phyloP scores from a whole-genome alignment of 2,329 filamentous ascomycete genomes.

The Epichloe scottii region DNA sequence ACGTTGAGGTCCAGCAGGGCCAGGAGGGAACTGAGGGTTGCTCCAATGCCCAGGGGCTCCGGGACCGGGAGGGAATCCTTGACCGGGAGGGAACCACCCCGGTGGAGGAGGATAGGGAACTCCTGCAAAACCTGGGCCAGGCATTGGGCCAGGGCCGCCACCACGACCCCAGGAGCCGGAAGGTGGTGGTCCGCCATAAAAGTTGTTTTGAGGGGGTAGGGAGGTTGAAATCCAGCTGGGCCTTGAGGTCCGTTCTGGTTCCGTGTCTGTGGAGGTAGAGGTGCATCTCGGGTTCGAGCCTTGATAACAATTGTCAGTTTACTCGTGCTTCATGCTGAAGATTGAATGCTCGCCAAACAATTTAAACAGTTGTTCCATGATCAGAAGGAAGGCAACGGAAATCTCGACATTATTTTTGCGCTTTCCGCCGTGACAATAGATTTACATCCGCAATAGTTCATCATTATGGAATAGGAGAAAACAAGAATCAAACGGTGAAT shows the following conservation, averaged over 20 bases:
- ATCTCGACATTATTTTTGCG: constrained; percentile 94
- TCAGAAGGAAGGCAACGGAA: constrained; percentile 99
- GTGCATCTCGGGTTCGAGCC: constrained; percentile 28
- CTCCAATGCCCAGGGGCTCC: constrained; percentile 40
- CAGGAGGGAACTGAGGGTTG: constrained; percentile 49
- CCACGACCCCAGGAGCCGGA: constrained; percentile 44
- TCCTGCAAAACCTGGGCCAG: constrained; percentile 48
- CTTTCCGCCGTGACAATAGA: constrained; percentile 65
- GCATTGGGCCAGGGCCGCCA: constrained; percentile 41
- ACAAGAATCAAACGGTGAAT: constrained; percentile 3
- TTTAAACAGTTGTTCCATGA: constrained; percentile 16
- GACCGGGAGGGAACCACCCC: constrained; percentile 68
- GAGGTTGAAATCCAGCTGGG: constrained; percentile 28
- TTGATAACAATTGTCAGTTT: constrained; percentile 15
- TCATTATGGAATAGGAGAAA: constrained; percentile 44
- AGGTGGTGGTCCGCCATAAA: constrained; percentile 37
- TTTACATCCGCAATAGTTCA: constrained; percentile 99
- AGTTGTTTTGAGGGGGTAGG: constrained; percentile 32
- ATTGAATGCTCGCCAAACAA: constrained; percentile 3
- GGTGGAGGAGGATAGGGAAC: constrained; percentile 68
- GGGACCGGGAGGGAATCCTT: constrained; percentile 50
- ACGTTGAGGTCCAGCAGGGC: constrained; percentile 36
- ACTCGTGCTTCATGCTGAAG: background rate
- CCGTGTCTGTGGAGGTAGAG: constrained; percentile 18
- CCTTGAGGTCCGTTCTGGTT: constrained; percentile 19